Evolutionary conservation across 768 basidiomycete genomes (phyloP).

Genomic region (Auricularia auricula-judae): DNA sequence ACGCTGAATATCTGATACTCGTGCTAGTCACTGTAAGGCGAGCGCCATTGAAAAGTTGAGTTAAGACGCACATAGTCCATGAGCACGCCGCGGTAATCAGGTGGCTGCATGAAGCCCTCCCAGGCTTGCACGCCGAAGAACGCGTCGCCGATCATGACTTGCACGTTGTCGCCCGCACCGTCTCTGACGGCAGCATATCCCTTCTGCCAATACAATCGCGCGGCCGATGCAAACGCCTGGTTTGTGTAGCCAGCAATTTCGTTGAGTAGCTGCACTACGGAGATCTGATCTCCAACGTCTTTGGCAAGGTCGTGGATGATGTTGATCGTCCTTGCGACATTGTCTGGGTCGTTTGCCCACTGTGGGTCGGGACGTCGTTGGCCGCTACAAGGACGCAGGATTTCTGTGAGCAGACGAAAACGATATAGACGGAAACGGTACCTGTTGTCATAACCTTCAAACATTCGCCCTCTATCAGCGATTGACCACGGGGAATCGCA

Average conservation of each 20-base stretch:
- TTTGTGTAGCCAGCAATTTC: slow-evolving; percentile 50
- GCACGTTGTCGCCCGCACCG: slow-evolving; percentile 29
- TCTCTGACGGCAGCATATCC: slow-evolving; percentile 49
- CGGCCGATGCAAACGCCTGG: slow-evolving; percentile 28
- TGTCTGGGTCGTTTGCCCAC: slow-evolving; percentile 38
- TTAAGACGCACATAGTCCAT: slow-evolving; percentile 45
- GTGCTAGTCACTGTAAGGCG: slow-evolving; percentile 30
- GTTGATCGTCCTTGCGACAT: slow-evolving; percentile 47
- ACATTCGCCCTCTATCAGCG: neutral
- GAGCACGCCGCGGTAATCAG: slow-evolving; percentile 42
- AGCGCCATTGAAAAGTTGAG: neutral
- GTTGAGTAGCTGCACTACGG: slow-evolving; percentile 59
- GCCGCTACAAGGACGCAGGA: slow-evolving; percentile 35
- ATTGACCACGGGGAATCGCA: too few relatives aligned
- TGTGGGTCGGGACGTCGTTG: slow-evolving; percentile 42
- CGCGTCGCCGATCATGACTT: slow-evolving; percentile 65
- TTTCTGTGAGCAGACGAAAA: neutral
- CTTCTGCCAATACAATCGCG: slow-evolving; percentile 46
- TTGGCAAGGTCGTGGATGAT: slow-evolving; percentile 43
- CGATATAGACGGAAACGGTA: neutral
- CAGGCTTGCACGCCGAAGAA: slow-evolving; percentile 58
- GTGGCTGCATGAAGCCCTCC: slow-evolving; percentile 44
- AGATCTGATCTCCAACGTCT: slow-evolving; percentile 44
- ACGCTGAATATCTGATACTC: slow-evolving; percentile 66
- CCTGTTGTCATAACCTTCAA: neutral